A percentile compares a stretch with the other conserved stretches of the same genome.
These are phyloP conservation scores for Basipetospora chlamydospora DNA, from an alignment of 2,329 filamentous ascomycete species.

Conservation along the genomic window DNA sequence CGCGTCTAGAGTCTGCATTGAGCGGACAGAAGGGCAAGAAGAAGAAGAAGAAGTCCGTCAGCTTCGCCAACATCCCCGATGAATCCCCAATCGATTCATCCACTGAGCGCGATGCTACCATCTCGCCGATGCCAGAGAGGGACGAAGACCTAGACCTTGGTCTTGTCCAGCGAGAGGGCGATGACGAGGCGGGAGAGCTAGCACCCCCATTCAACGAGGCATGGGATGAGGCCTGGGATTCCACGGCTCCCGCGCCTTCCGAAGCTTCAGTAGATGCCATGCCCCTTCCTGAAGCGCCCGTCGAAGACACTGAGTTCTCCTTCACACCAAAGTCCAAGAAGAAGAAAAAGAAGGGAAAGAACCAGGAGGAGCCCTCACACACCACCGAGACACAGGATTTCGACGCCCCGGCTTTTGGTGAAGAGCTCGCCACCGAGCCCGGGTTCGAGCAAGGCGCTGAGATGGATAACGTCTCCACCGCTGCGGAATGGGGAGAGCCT, in stretches of 20 bases:
- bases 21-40: slow-evolving; percentile 18
- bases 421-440: neutral
- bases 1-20: slow-evolving; percentile 10
- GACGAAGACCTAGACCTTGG: neutral
- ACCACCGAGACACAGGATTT: neutral
- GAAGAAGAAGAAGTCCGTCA: slow-evolving; percentile 16
- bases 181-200: neutral
- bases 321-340: slow-evolving; percentile 2
- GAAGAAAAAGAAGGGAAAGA: slow-evolving; percentile 1
- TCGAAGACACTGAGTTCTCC: neutral
- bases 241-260: neutral
- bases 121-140: slow-evolving; percentile 4
- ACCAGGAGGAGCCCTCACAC: neutral
- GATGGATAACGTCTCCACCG: neutral
- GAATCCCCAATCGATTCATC: neutral
- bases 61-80: neutral
- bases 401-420: neutral
- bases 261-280: neutral
- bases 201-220: neutral
- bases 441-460: neutral
- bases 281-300: neutral
- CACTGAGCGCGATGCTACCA: slow-evolving; percentile 1
- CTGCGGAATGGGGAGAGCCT: neutral
- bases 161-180: neutral
- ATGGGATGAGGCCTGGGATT: slow-evolving; percentile 2